Percentiles rank a stretch among this genome's conserved stretches.
Conservation (phyloP, 805 yeast species). For the Cyberlindnera galapagoensis region DNA sequence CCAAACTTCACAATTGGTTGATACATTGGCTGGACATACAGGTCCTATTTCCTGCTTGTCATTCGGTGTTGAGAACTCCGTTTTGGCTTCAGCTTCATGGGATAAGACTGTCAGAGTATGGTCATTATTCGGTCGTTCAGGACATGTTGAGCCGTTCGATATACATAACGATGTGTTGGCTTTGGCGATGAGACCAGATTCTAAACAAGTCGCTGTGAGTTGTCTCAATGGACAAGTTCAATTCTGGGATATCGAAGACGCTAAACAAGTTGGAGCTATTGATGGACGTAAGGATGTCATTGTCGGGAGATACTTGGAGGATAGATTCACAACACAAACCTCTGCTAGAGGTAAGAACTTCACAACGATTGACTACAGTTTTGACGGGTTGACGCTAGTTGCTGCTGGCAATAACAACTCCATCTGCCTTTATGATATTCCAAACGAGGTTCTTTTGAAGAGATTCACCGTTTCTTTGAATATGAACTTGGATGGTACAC, state of each 20-base stretch:
- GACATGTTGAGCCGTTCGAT: conserved; percentile 85
- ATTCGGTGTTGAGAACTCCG: conserved; percentile 72
- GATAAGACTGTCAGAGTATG: conserved; percentile 91
- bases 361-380: conserved; percentile 73
- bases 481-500: conserved; percentile 88
- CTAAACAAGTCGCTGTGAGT: conserved; percentile 82
- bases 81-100: conserved; percentile 92
- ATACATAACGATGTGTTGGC: conserved; percentile 78
- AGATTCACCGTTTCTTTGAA: conserved; percentile 82
- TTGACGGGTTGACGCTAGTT: conserved; percentile 80
- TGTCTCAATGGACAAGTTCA: conserved; percentile 84
- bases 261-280: conserved; percentile 72
- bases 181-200: conserved; percentile 83
- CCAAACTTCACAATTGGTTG: conserved; percentile 88
- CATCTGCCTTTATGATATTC: conserved; percentile 84
- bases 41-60: conserved; percentile 89
- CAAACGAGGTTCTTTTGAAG: conserved; percentile 78
- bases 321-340: conserved; percentile 73
- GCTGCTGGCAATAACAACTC: conserved; percentile 94
- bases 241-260: conserved; percentile 77
- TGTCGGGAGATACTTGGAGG: conserved; percentile 77
- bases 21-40: conserved; percentile 85
- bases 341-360: conserved; percentile 81
- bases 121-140: conserved; percentile 85
- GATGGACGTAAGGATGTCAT: conserved; percentile 86